Conservation (phyloP, 75 land plant species). For the Isoetes taiwanensis region DNA sequence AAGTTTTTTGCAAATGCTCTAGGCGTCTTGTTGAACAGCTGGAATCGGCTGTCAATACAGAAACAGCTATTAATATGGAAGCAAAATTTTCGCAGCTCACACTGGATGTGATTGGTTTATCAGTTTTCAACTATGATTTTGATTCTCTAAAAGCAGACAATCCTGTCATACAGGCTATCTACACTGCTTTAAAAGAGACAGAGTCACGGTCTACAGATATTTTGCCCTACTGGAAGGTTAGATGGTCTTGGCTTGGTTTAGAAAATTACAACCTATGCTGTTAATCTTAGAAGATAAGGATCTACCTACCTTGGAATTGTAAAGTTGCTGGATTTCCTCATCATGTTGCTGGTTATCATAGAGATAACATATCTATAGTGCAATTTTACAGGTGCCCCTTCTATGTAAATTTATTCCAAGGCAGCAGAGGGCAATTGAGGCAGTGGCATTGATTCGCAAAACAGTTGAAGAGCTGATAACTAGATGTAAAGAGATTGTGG, state of each 20-base stretch:
- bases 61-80: slow-evolving; percentile 80
- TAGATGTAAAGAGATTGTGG: slow-evolving; percentile 82
- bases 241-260: slow-evolving; percentile 5
- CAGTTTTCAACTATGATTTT: slow-evolving; percentile 91
- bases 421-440: slow-evolving; percentile 82
- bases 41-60: slow-evolving; percentile 22
- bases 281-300: too few relatives aligned
- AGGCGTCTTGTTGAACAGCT: slow-evolving; percentile 67
- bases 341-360: slow-evolving; percentile 5
- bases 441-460: slow-evolving; percentile 61
- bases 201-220: slow-evolving; percentile 88
- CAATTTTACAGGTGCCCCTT: slow-evolving; percentile 40
- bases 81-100: slow-evolving; percentile 81
- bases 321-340: not conserved
- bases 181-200: slow-evolving; percentile 94
- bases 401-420: slow-evolving; percentile 82
- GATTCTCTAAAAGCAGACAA: slow-evolving; percentile 74
- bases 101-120: slow-evolving; percentile 86
- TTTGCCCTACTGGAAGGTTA: slow-evolving; percentile 96
- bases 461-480: slow-evolving; percentile 77
- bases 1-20: slow-evolving; percentile 81
- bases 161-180: slow-evolving; percentile 93
- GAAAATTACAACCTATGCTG: too few relatives aligned
- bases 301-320: too few relatives aligned
- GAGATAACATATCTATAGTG: not conserved